Percentiles rank a stretch among this genome's conserved stretches.
Evolutionary conservation across 805 yeast species (phyloP).

Genomic region (Saturnispora ahearnii): DNA sequence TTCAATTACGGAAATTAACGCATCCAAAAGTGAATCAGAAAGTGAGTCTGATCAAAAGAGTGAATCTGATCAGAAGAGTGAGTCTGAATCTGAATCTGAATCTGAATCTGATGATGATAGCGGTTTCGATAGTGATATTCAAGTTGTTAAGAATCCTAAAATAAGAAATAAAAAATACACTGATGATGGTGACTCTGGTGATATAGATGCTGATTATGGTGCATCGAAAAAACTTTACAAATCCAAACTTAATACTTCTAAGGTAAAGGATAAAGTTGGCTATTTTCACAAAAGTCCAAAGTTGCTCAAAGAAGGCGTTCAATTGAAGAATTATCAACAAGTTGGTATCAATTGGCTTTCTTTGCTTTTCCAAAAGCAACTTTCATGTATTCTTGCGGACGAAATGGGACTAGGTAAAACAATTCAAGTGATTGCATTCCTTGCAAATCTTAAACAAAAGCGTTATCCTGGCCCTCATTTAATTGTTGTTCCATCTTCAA

Average conservation of each 20-base stretch:
- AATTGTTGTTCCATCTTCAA: slow-evolving; percentile 92
- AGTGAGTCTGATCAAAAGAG: slow-evolving; percentile 15
- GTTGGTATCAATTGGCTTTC: slow-evolving; percentile 96
- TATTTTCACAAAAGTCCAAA: slow-evolving; percentile 68
- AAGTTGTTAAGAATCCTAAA: neutral
- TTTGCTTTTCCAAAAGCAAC: slow-evolving; percentile 61
- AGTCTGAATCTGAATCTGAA: neutral
- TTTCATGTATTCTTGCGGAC: slow-evolving; percentile 93
- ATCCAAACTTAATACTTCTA: slow-evolving; percentile 23
- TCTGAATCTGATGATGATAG: neutral
- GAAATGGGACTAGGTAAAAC: slow-evolving; percentile 99
- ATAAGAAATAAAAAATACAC: neutral
- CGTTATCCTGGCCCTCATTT: slow-evolving; percentile 70
- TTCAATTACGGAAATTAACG: slow-evolving; percentile 47
- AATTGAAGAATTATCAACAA: slow-evolving; percentile 82
- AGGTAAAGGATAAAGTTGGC: slow-evolving; percentile 13
- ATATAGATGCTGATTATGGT: slow-evolving; percentile 16
- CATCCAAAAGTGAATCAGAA: slow-evolving; percentile 20
- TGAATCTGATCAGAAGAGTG: slow-evolving; percentile 22
- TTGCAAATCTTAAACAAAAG: slow-evolving; percentile 70
- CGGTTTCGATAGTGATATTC: slow-evolving; percentile 4
- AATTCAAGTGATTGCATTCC: slow-evolving; percentile 87
- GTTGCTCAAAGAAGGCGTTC: slow-evolving; percentile 51
- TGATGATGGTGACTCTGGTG: slow-evolving; percentile 20
- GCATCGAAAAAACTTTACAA: slow-evolving; percentile 13